Evolutionary conservation across 148 eudicot species (phyloP).

Genomic region (Rhododendron ferrugineum): DNA sequence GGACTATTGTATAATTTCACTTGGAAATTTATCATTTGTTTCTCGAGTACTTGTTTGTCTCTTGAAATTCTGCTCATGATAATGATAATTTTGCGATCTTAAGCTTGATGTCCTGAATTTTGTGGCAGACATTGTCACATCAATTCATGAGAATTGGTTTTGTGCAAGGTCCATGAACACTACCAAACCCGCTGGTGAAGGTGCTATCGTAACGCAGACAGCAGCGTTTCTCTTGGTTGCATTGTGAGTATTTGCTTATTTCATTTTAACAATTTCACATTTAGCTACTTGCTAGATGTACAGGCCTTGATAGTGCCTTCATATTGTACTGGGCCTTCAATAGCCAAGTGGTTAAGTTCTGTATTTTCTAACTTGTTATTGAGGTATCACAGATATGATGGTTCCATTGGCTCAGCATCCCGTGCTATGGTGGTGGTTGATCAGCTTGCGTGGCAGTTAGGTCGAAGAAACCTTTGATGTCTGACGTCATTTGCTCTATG

Average conservation of each 20-base stretch:
- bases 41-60: background rate
- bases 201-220: conserved; percentile 70
- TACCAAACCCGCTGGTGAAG: conserved; percentile 76
- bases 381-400: conserved; percentile 62
- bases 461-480: conserved; percentile 52
- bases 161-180: conserved; percentile 82
- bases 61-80: background rate
- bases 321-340: background rate
- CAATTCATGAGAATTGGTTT: conserved; percentile 88
- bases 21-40: background rate
- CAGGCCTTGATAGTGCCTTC: background rate
- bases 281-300: background rate
- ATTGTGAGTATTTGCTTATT: conserved; percentile 41
- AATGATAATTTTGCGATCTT: background rate
- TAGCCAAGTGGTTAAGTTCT: background rate
- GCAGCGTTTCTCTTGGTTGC: conserved; percentile 70
- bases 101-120: conserved; percentile 2
- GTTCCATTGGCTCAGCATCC: conserved; percentile 83
- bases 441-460: conserved; percentile 46
- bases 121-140: conserved; percentile 73
- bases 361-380: background rate
- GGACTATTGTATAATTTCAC: no score
- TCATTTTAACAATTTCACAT: background rate
- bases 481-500: background rate
- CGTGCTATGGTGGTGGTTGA: conserved; percentile 76